Evolutionary conservation across 495 filamentous ascomycete species (phyloP).

Genomic region (Neurospora discreta): DNA sequence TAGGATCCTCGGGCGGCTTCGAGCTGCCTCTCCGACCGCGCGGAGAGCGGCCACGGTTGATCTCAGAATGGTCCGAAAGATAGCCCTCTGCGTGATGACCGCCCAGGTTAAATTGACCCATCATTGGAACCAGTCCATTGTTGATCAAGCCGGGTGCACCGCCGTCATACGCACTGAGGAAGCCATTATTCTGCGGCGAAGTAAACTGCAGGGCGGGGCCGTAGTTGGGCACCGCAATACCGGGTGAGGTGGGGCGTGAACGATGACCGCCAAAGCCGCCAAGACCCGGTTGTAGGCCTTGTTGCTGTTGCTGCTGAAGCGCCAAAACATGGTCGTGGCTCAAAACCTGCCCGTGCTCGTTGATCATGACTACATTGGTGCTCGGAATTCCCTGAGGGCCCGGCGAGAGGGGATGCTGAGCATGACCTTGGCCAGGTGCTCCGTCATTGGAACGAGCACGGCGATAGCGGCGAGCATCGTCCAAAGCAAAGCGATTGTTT

Average conservation of each 20-base stretch:
- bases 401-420: constrained; percentile 33
- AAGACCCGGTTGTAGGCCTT: constrained; percentile 38
- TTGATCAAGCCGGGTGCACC: constrained; percentile 54
- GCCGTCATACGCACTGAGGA: constrained; percentile 79
- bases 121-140: constrained; percentile 60
- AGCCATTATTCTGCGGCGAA: constrained; percentile 91
- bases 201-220: constrained; percentile 64
- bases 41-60: constrained; percentile 80
- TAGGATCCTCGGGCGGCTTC: constrained; percentile 96
- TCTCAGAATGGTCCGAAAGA: constrained; percentile 86
- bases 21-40: constrained; percentile 88
- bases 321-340: constrained; percentile 77
- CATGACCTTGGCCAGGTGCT: constrained; percentile 39
- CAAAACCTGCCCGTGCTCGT: constrained; percentile 80
- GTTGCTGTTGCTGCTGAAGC: constrained; percentile 51
- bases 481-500: constrained; percentile 94
- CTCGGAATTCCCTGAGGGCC: constrained; percentile 42
- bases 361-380: constrained; percentile 73
- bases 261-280: constrained; percentile 67
- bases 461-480: constrained; percentile 90
- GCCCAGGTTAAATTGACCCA: constrained; percentile 58
- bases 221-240: constrained; percentile 66
- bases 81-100: constrained; percentile 64
- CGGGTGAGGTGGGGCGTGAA: constrained; percentile 88
- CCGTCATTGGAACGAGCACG: constrained; percentile 76